Base-by-base conservation (phyloP, 306 rosid species). In the Begonia fuchsioides region DNA sequence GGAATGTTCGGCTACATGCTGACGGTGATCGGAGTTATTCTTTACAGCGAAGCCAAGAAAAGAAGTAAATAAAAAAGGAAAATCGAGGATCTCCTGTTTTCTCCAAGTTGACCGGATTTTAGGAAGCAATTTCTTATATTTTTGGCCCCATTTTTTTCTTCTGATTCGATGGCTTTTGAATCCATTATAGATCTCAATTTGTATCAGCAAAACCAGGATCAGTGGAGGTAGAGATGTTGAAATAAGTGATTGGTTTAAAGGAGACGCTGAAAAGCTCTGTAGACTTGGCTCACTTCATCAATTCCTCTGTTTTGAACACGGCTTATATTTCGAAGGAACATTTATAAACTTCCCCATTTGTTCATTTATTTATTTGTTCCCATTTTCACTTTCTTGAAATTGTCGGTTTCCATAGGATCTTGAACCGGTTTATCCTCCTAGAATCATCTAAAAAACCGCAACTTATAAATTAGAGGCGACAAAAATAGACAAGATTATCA, bases 1-100 rank as follows among this genome's bases (percentile, higher is more conserved):
- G 95, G 95, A 74, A 85, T 85, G 95, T 60, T 80, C 17, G 93
- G 95, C 44, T 85, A 85, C 64, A 32, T 76, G 1, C 87, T 85
- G 57, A 85, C 95, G 0, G 95, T 85, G 11, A 32, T 68, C 18
- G 95, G 93, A 68, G 96, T 86, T 53, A 52, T 86, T 47, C 88
- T 86, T 46, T 81, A 81, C 58, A 74, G 93, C 19, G 86, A 86
- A 68, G 88, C 93, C 68, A 86, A 86, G 71, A 86, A 86, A 66
- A 70, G 93, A 70, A 68, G 78, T 72, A 76, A 77, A 64, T 80
- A 47, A 64, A 35, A 59, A 48, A n/a, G n/a, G n/a, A n/a, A 35
- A 44, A 56, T 15, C 19, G 48, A 53, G 57, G n/a, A n/a, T 19
- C 43, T 15, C 57, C 38, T 39, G 57, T 17, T 53, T 53, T 38